Base-by-base conservation (phyloP, 139 green algal genomes). In the Picochlorum sp. region DNA sequence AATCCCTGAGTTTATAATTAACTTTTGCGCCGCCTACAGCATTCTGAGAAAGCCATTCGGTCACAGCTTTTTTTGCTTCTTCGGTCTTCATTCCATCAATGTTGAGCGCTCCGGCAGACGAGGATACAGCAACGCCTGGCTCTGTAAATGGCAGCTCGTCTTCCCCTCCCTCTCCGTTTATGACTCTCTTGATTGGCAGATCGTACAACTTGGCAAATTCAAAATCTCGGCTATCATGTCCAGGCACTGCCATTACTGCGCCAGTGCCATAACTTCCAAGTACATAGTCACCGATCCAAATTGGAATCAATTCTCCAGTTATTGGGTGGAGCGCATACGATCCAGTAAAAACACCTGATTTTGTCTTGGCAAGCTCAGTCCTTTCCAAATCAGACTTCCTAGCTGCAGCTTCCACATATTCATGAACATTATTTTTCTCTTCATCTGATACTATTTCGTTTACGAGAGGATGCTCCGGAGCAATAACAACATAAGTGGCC, bases 1-100 rank as follows among this genome's bases (percentile, higher is more conserved):
- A 99, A 78, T 99, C 93, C 1, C 91, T 70, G 45, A 98, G 81
- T 72, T 97, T 98, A 81, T 90, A 99, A 71, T 98, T 98, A 55
- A 91, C 75, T 63, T 93, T 69, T 7, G 41, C 31, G 7, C 39
- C 40, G 49, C 77, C 75, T 6, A 61, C 18, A 40, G 57, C 53
- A 2, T 20, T 14, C 14, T 33, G 18, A 22, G 78, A 68, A 37
- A 93, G 73, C 78, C 78, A 88, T 2, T 29, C 67, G 12, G 73
- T 63, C 12, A 82, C 59, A 16, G 54, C 58, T 13, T 62, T 30
- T 25, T 58, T 53, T 8, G 79, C 83, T 33, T 80, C 65, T 4
- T 44, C 24, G 10, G 56, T 79, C 26, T 47, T 0, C 61, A 90
- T 40, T 2, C 91, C 91, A 61, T 94, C 67, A 32, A 97, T 64